Evolutionary conservation across 2,329 filamentous ascomycete genomes (phyloP).

Genomic region (Alternaria sp.): DNA sequence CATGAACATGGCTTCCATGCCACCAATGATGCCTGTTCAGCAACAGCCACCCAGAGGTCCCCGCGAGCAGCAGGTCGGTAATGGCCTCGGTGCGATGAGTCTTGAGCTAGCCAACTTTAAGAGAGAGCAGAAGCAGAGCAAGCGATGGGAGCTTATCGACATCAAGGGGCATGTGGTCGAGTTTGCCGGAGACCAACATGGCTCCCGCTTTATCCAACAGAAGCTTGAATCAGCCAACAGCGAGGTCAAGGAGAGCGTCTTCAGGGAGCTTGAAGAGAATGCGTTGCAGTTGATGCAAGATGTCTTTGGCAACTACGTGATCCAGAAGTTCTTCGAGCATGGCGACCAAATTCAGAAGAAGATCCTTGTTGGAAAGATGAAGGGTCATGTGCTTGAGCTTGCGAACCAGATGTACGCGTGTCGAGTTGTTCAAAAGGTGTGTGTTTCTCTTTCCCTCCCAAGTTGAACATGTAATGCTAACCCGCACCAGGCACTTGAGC

Average conservation of each 20-base stretch:
- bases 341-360: conserved; percentile 94
- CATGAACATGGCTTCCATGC: conserved; percentile 47
- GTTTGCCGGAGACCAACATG: conserved; percentile 94
- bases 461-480: neutral
- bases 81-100: conserved; percentile 70
- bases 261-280: conserved; percentile 85
- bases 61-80: conserved; percentile 62
- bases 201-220: conserved; percentile 92
- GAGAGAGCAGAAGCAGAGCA: conserved; percentile 73
- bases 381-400: conserved; percentile 78
- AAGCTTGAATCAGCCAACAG: conserved; percentile 93
- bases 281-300: conserved; percentile 91
- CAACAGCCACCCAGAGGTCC: conserved; percentile 55
- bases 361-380: conserved; percentile 84
- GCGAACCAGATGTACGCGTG: conserved; percentile 93
- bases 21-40: conserved; percentile 48
- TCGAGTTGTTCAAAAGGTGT: conserved; percentile 93
- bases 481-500: conserved; percentile 75
- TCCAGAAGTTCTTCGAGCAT: conserved; percentile 97
- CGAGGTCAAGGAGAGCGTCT: conserved; percentile 92
- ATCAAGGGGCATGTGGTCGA: conserved; percentile 89
- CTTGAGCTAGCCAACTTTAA: conserved; percentile 81
- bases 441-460: conserved; percentile 11
- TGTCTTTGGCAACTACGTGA: conserved; percentile 97
- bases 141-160: conserved; percentile 83